These are phyloP conservation scores for Solioccasus polychromus DNA, from an alignment of 768 basidiomycete genomes.

Conservation along the genomic window DNA sequence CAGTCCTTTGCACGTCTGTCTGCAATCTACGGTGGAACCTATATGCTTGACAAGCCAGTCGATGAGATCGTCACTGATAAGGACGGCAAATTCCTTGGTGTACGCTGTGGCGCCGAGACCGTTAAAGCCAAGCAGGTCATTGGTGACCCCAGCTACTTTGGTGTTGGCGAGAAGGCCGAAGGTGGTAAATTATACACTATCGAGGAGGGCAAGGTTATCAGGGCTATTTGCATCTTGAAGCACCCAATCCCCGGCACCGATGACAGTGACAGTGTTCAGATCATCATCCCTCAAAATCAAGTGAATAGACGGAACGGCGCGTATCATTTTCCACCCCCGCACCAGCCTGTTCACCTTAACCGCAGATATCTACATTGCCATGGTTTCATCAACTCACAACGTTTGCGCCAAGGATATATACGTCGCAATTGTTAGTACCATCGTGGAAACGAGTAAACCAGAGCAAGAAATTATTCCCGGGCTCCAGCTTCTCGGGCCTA, in stretches of 20 bases:
- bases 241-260: constrained; percentile 98
- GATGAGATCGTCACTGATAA: constrained; percentile 85
- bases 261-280: constrained; percentile 91
- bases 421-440: constrained; percentile 96
- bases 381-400: constrained; percentile 96
- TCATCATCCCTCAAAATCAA: constrained; percentile 99
- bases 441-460: constrained; percentile 92
- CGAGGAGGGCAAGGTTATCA: constrained; percentile 91
- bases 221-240: constrained; percentile 97
- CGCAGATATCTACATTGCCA: constrained; percentile 96
- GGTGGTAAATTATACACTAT: constrained; percentile 83
- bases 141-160: constrained; percentile 97
- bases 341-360: constrained; percentile 5
- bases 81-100: constrained; percentile 90
- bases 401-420: constrained; percentile 95
- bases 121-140: constrained; percentile 98
- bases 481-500: constrained; percentile 85
- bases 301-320: constrained; percentile 88
- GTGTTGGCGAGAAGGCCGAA: constrained; percentile 60
- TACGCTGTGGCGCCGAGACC: constrained; percentile 83
- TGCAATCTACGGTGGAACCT: constrained; percentile 98
- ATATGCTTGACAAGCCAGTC: constrained; percentile 98
- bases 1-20: constrained; percentile 98
- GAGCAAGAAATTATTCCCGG: constrained; percentile 93
- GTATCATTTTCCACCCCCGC: constrained; percentile 21